phyloP scores from a whole-genome alignment of 805 yeast species.

The Saturnispora galanensis region DNA sequence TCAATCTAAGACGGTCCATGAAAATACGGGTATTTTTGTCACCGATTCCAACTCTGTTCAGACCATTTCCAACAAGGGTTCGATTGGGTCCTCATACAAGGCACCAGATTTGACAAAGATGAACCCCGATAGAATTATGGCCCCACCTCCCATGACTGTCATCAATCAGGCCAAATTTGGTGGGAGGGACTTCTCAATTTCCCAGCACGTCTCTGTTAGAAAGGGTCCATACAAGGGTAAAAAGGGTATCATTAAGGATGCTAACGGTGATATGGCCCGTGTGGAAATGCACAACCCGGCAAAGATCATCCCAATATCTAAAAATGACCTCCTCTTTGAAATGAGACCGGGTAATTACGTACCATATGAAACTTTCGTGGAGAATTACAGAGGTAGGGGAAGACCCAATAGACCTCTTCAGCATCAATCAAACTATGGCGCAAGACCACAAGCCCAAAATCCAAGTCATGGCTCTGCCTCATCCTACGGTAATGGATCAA shows the following conservation, averaged over 20 bases:
- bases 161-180: conserved; percentile 45
- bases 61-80: conserved; percentile 78
- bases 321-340: conserved; percentile 65
- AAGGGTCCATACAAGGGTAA: conserved; percentile 94
- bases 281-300: conserved; percentile 90
- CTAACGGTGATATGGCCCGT: conserved; percentile 84
- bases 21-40: conserved; percentile 88
- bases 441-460: not conserved
- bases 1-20: conserved; percentile 67
- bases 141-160: conserved; percentile 60
- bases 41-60: conserved; percentile 65
- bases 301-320: conserved; percentile 78
- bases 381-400: conserved; percentile 28
- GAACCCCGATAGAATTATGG: conserved; percentile 67
- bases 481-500: not conserved
- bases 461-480: too few relatives aligned
- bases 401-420: conserved; percentile 2
- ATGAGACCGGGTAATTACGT: conserved; percentile 57
- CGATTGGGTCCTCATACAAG: conserved; percentile 40
- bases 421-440: not conserved
- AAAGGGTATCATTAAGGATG: conserved; percentile 86
- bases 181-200: conserved; percentile 75
- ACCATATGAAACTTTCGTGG: conserved; percentile 73
- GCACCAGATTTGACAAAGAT: conserved; percentile 66
- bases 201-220: conserved; percentile 76